A percentile compares a stretch with the other conserved stretches of the same genome.
Conservation (phyloP, 805 yeast genomes). For the Ogataea chonburiensis region DNA sequence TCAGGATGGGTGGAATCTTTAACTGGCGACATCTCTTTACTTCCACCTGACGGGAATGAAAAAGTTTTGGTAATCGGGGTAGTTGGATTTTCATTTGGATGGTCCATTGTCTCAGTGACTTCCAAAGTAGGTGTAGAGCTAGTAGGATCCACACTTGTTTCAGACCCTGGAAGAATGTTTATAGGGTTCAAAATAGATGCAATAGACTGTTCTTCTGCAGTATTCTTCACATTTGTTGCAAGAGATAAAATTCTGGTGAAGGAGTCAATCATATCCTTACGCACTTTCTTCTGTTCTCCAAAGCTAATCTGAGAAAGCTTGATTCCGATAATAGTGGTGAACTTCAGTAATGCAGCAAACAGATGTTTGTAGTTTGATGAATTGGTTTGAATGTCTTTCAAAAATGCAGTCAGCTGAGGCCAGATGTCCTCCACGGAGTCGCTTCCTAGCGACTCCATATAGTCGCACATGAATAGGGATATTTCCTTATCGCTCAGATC, state of each 20-base stretch:
- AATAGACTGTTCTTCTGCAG: conserved; percentile 21
- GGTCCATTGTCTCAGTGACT: neutral
- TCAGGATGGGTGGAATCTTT: conserved; percentile 14
- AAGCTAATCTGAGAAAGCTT: conserved; percentile 59
- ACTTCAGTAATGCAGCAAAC: conserved; percentile 52
- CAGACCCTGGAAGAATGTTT: conserved; percentile 23
- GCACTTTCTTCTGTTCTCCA: conserved; percentile 58
- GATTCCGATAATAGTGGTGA: conserved; percentile 49
- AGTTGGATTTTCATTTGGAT: neutral
- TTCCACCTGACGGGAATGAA: conserved; percentile 5
- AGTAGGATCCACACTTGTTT: conserved; percentile 2
- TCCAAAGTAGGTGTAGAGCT: conserved; percentile 3
- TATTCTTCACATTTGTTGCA: conserved; percentile 25
- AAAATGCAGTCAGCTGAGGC: conserved; percentile 52
- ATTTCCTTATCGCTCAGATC: conserved; percentile 45
- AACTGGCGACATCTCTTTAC: conserved; percentile 14
- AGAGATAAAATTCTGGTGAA: conserved; percentile 27
- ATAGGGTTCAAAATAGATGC: conserved; percentile 25
- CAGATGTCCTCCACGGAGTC: conserved; percentile 83
- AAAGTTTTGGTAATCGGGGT: conserved; percentile 4
- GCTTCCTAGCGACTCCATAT: conserved; percentile 63
- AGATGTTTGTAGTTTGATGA: conserved; percentile 46
- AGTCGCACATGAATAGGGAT: conserved; percentile 55
- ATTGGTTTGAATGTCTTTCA: conserved; percentile 56
- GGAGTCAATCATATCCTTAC: conserved; percentile 46